Conservation (phyloP, 2,329 filamentous ascomycete genomes). For the Penicillium sumatraense region DNA sequence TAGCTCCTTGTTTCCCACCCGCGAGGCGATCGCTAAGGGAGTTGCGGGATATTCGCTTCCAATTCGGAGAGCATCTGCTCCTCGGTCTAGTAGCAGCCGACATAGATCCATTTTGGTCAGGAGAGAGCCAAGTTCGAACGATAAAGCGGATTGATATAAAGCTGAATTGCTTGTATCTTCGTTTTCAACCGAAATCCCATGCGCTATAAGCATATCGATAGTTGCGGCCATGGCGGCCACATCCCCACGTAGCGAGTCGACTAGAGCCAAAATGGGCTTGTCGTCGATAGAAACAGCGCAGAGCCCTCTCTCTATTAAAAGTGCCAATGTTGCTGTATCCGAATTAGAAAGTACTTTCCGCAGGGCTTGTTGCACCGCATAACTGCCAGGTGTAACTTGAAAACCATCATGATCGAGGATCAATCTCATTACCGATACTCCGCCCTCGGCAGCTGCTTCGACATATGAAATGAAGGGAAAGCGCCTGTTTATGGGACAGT, state of each 20-base stretch:
- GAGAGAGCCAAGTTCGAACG: not conserved
- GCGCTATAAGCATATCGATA: not conserved
- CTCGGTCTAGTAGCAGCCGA: not conserved
- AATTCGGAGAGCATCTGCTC: not conserved
- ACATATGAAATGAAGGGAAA: not conserved
- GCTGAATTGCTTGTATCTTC: not conserved
- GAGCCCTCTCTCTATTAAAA: not conserved
- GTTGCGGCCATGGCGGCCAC: not conserved
- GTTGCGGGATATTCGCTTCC: not conserved
- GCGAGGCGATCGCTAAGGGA: not conserved
- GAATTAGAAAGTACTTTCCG: not conserved
- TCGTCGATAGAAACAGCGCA: too few species aligned
- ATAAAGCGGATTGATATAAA: too few species aligned
- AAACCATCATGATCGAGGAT: not conserved
- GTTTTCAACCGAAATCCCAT: not conserved
- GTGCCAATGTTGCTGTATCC: not conserved
- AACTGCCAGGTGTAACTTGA: not conserved
- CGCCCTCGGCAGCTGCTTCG: not conserved
- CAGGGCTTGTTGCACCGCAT: not conserved
- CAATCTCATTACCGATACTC: not conserved
- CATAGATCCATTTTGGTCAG: not conserved
- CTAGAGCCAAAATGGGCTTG: not conserved
- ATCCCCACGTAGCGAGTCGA: not conserved
- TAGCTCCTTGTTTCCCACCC: not conserved
- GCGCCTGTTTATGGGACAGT: too few species aligned